Evolutionary conservation across 345 rosid genomes (phyloP).

Genomic region (Boechera retrofracta): DNA sequence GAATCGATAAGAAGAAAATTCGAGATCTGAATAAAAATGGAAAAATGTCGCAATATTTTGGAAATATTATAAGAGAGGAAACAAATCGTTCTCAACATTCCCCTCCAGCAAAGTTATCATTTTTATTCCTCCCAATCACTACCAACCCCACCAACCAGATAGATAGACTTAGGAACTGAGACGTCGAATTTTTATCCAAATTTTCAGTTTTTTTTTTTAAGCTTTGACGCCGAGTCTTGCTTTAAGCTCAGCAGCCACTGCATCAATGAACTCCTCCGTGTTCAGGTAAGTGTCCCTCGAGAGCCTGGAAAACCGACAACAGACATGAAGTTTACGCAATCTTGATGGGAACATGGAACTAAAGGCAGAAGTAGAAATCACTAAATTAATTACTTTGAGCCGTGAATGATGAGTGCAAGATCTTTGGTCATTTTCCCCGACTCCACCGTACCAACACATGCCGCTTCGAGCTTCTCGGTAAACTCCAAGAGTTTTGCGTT

Average conservation of each 20-base stretch:
- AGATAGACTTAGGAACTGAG: slow-evolving; percentile 7
- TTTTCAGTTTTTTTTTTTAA: slow-evolving; percentile 16
- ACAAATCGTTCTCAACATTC: slow-evolving; percentile 36
- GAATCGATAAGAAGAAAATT: neutral
- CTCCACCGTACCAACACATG: slow-evolving; percentile 85
- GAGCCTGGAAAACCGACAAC: slow-evolving; percentile 51
- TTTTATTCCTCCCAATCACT: slow-evolving; percentile 29
- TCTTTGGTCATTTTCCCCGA: slow-evolving; percentile 99
- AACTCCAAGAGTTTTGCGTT: slow-evolving; percentile 81
- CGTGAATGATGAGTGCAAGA: slow-evolving; percentile 89
- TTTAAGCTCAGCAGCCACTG: slow-evolving; percentile 80
- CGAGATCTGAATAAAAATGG: neutral
- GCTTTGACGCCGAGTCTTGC: slow-evolving; percentile 59
- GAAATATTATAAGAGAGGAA: slow-evolving; percentile 12
- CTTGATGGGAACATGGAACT: neutral
- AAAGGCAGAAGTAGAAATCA: neutral
- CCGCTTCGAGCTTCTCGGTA: slow-evolving; percentile 89
- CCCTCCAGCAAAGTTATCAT: neutral
- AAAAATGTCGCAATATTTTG: slow-evolving; percentile 20
- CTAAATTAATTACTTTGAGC: slow-evolving; percentile 65
- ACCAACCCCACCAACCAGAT: slow-evolving; percentile 24
- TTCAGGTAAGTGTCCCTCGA: slow-evolving; percentile 77
- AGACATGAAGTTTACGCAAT: neutral
- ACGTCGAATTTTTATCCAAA: neutral
- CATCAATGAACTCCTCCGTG: slow-evolving; percentile 97